Evolutionary conservation across 1,284 basidiomycete species (phyloP).

Genomic region (Erythrobasidium hasegawianum): DNA sequence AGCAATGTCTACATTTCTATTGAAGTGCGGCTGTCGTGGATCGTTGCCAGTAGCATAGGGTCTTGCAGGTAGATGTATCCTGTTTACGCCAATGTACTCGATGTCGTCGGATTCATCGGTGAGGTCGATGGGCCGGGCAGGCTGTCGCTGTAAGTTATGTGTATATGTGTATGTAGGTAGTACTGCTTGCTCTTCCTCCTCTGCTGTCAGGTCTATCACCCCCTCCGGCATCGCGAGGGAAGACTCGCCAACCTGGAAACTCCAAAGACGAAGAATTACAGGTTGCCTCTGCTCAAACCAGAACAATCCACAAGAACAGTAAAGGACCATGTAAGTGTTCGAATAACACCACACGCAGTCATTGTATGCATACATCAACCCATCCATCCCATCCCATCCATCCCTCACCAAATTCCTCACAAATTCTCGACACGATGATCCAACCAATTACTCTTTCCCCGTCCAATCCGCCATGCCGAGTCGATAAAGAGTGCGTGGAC

Average conservation of each 20-base stretch:
- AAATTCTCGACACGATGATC: conserved; percentile 20
- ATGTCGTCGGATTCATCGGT: conserved; percentile 29
- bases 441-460: conserved; percentile 36
- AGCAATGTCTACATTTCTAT: no score
- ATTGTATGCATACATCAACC: no score
- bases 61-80: conserved; percentile 13
- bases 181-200: neutral
- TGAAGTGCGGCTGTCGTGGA: neutral
- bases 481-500: conserved; percentile 33
- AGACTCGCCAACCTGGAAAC: neutral
- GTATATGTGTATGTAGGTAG: no score
- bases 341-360: neutral
- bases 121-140: conserved; percentile 21
- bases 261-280: no score
- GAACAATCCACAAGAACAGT: neutral
- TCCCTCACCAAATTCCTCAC: neutral
- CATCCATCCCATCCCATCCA: neutral
- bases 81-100: conserved; percentile 26
- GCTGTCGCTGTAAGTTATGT: neutral
- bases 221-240: neutral
- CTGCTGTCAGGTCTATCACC: conserved; percentile 3
- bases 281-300: conserved; percentile 5
- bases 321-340: neutral
- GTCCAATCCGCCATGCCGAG: conserved; percentile 36
- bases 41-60: conserved; percentile 25